Percentiles rank a stretch among this genome's conserved stretches.
Evolutionary conservation across 768 basidiomycete species (phyloP).

Genomic region (Amanita subjunquillea): DNA sequence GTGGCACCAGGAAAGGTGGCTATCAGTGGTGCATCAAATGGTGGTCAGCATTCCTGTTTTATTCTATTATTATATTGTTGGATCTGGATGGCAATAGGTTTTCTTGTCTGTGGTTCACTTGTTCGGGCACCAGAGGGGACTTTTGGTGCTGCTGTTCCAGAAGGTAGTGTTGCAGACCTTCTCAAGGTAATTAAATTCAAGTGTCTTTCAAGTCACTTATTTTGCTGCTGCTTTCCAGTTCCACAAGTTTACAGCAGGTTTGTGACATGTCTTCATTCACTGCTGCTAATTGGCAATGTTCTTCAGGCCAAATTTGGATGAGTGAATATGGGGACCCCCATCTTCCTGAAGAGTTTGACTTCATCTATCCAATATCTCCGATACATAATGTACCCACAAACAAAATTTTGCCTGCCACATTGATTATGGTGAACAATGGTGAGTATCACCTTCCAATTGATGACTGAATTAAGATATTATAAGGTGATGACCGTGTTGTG

Average conservation of each 20-base stretch:
- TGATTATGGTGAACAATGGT: conserved; percentile 77
- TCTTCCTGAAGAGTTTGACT: conserved; percentile 71
- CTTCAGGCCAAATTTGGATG: conserved; percentile 59
- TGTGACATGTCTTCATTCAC: conserved; percentile 7
- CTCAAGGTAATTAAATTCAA: conserved; percentile 42
- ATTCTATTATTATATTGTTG: not conserved
- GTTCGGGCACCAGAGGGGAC: conserved; percentile 67
- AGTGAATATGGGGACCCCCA: conserved; percentile 74
- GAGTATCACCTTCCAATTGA: conserved; percentile 18
- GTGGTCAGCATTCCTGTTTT: conserved; percentile 33
- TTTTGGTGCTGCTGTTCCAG: conserved; percentile 66
- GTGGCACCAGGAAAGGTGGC: conserved; percentile 59
- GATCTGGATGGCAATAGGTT: conserved; percentile 28
- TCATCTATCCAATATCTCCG: conserved; percentile 71
- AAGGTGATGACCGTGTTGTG: conserved; percentile 79
- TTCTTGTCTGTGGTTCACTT: conserved; percentile 67
- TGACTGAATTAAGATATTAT: not conserved
- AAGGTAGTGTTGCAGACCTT: conserved; percentile 74
- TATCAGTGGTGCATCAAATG: conserved; percentile 74
- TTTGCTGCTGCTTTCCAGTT: conserved; percentile 30
- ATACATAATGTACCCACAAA: conserved; percentile 63
- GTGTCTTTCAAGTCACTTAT: not conserved
- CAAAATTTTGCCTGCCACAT: conserved; percentile 51
- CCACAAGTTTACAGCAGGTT: conserved; percentile 66
- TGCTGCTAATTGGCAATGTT: not conserved